Base-by-base conservation (phyloP, 352 stramenopile species). In the Globisporangium nunn region DNA sequence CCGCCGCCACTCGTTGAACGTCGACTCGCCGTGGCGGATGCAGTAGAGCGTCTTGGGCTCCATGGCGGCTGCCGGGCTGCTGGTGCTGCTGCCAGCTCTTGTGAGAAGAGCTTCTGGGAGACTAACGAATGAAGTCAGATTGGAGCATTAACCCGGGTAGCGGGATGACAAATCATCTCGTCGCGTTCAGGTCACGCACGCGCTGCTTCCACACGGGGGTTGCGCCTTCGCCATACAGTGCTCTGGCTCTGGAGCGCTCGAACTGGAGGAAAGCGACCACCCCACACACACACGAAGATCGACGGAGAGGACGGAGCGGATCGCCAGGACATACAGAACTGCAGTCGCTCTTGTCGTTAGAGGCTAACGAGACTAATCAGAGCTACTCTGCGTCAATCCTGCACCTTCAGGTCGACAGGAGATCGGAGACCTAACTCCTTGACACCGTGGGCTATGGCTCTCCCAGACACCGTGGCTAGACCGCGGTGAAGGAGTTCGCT, bases 1-100 rank as follows among this genome's bases (percentile, higher is more conserved):
- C 49, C 72, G 79, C 52, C 83, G 81, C 85, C 85, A 95, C 66
- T 92, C 83, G 56, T 95, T 95, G 67, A 83, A 95, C 50, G 84
- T 89, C 6, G 85, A 95, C 70, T 93, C 83, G 56, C 85, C 85
- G 52, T 95, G 85, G 60, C 85, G 83, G 63, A 95, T 89, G 67
- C 79, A 91, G 58, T 95, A 93, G 33, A 95, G 65, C 50, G 72
- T 87, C 75, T 93, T 93, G 44, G 17, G 28, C 17, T 44, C 33
- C 37, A 49, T 6, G 7, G 29, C 14, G 2, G 44, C 2, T 10
- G 18, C 28, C 23, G 23, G 23, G 23, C 23, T 14, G 18, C 46
- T 51, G 46, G 11, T 40, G 35, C 35, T 40, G 35, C 35, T 40
- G 35, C 35, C 2, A 40, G 35, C 8, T 40, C 7, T 14, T 40